Conservation (phyloP, 371 early-diverging fungal genomes). For the Zopfochytrium polystomum region DNA sequence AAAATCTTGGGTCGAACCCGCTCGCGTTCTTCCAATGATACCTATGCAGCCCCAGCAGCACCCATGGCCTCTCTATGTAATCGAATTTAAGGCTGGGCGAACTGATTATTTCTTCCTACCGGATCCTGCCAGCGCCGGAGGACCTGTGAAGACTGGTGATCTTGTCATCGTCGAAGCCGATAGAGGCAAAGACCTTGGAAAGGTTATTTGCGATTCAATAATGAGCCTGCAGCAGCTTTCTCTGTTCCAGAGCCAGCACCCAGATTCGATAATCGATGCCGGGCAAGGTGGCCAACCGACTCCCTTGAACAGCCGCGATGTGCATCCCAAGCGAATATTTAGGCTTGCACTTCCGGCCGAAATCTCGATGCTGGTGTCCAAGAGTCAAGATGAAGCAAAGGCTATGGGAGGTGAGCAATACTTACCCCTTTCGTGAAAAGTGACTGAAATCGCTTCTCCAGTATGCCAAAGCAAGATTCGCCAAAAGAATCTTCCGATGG, state of each 20-base stretch:
- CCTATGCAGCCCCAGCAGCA: slow-evolving; percentile 8
- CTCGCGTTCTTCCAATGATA: slow-evolving; percentile 2
- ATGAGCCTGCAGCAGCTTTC: slow-evolving; percentile 55
- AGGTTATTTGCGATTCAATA: slow-evolving; percentile 64
- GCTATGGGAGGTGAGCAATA: slow-evolving; percentile 55
- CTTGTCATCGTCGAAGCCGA: slow-evolving; percentile 94
- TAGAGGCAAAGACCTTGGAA: slow-evolving; percentile 91
- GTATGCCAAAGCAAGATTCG: slow-evolving; percentile 85
- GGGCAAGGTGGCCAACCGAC: no score
- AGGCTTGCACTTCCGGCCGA: slow-evolving; percentile 79
- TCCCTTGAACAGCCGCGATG: slow-evolving; percentile 57
- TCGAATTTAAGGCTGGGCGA: slow-evolving; percentile 88
- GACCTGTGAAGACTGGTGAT: slow-evolving; percentile 63
- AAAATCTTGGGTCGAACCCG: slow-evolving; percentile 43
- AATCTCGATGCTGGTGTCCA: slow-evolving; percentile 63
- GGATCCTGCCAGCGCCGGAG: slow-evolving; percentile 42
- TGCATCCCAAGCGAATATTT: slow-evolving; percentile 83
- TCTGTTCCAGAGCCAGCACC: slow-evolving; percentile 50
- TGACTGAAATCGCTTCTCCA: not conserved
- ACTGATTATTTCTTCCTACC: slow-evolving; percentile 71
- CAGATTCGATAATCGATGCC: slow-evolving; percentile 41
- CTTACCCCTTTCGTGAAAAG: not conserved
- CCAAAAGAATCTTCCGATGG: slow-evolving; percentile 86
- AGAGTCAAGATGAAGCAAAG: slow-evolving; percentile 83
- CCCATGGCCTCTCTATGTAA: slow-evolving; percentile 64